phyloP scores from a whole-genome alignment of 176 grass and related monocot genomes.

The Phoenix roebelenii region DNA sequence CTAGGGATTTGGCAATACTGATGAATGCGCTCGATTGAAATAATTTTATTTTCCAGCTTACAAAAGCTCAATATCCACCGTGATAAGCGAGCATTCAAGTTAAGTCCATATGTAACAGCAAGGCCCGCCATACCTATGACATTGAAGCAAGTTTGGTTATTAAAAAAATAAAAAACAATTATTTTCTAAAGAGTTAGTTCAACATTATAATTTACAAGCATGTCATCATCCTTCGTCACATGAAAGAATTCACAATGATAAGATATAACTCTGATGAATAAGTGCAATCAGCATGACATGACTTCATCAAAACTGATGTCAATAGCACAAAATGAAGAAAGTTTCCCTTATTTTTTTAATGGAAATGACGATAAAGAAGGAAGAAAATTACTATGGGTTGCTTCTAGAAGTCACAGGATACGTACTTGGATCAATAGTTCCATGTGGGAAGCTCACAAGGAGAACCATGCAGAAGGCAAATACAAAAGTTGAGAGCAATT shows the following conservation, averaged over 20 bases:
- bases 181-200: too few relatives aligned
- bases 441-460: slow-evolving; percentile 90
- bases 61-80: slow-evolving; percentile 98
- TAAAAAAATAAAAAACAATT: too few relatives aligned
- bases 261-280: too few relatives aligned
- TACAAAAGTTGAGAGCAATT: slow-evolving; percentile 86
- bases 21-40: slow-evolving; percentile 94
- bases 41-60: slow-evolving; percentile 97
- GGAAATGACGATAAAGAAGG: too few relatives aligned
- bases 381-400: too few relatives aligned
- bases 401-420: slow-evolving; percentile 16
- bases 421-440: slow-evolving; percentile 99
- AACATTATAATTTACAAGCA: too few relatives aligned
- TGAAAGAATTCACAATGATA: too few relatives aligned
- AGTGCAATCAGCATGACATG: too few relatives aligned
- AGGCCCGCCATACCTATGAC: slow-evolving; percentile 92
- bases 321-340: too few relatives aligned
- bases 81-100: slow-evolving; percentile 91
- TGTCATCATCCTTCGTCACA: too few relatives aligned
- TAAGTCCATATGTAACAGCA: slow-evolving; percentile 87
- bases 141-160: not conserved
- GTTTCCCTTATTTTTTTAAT: too few relatives aligned
- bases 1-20: slow-evolving; percentile 86
- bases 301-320: too few relatives aligned
- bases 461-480: slow-evolving; percentile 97